Evolutionary conservation across 768 basidiomycete species (phyloP).

Genomic region (Russula earlei): DNA sequence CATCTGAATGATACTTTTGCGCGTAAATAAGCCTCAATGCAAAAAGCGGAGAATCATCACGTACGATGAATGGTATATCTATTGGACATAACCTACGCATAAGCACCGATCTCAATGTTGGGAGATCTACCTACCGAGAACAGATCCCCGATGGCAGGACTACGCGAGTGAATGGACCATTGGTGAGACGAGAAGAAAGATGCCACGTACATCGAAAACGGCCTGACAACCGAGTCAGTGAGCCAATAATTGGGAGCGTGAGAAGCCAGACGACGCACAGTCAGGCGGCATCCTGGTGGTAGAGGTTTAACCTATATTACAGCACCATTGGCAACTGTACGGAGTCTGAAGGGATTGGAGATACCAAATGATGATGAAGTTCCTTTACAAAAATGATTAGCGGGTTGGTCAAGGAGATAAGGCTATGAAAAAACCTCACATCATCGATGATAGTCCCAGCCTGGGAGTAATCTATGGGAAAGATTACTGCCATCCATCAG

Average conservation of each 20-base stretch:
- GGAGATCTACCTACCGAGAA: constrained; percentile 25
- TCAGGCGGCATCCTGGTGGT: constrained; percentile 42
- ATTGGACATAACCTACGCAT: background rate
- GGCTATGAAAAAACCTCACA: constrained; percentile 24
- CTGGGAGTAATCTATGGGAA: constrained; percentile 38
- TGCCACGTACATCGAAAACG: constrained; percentile 16
- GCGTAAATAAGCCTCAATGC: background rate
- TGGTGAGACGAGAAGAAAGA: background rate
- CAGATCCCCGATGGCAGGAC: constrained; percentile 36
- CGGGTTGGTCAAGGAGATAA: background rate
- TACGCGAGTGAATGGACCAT: constrained; percentile 9
- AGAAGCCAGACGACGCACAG: constrained; percentile 20
- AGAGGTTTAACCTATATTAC: constrained; percentile 28
- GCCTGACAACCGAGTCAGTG: constrained; percentile 3
- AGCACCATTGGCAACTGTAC: background rate
- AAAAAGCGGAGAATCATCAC: background rate
- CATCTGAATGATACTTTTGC: constrained; percentile 19
- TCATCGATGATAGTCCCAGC: constrained; percentile 42
- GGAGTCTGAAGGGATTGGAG: background rate
- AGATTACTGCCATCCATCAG: constrained; percentile 28
- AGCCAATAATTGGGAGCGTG: background rate
- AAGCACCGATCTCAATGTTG: background rate
- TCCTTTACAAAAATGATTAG: constrained; percentile 1
- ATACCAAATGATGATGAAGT: constrained; percentile 15
- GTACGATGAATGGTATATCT: constrained; percentile 14